Evolutionary conservation across 495 filamentous ascomycete genomes (phyloP), one percentile per base, ranked within the genome.

Genomic region (Annulohypoxylon nitens): DNA sequence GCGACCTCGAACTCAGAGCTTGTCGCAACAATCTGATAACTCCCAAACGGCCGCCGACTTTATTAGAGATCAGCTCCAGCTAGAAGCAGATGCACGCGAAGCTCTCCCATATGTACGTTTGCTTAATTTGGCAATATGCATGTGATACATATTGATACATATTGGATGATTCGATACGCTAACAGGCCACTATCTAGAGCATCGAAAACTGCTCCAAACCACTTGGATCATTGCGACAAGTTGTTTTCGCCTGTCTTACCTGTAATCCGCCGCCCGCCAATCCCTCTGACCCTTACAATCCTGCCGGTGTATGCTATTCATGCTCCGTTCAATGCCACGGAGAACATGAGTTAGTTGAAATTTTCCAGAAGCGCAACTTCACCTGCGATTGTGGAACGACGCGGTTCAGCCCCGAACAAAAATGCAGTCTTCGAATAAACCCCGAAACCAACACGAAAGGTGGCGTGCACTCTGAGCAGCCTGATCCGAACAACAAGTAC

Each of bases 241-340:
- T 80, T 36, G 87, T 98, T 25, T 99, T 95, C 75, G 90, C 95
- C 53, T 98, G 96, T 70, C 82, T 97, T 41, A 97, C 96, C 51
- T 98, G 96, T 85, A 95, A 94, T 71, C 94, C 96, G 34, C 90
- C 93, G 18, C 90, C 93, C 10, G 61, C 82, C 4, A 84, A 88
- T 45, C 74, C 86, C 4, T 83, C 87, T 59, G 88, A 89, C 6
- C 73, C 87, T n/a, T 93, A 91, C 81, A 88, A 83, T 12, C 85
- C 92, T 3, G 96, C 95, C 7, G 96, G 90, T 20, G 90, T 99
- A 66, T 99, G 96, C 83, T 99, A 99, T 76, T 92, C 93, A 23
- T 99, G 96, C 84, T 97, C 93, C 16, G 96, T 99, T 39, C 90
- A 93, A 72, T 99, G 96, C 79, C 96, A 99, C 74, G 94, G 96